phyloP scores from a whole-genome alignment of 805 yeast species.

The Metschnikowia matae region DNA sequence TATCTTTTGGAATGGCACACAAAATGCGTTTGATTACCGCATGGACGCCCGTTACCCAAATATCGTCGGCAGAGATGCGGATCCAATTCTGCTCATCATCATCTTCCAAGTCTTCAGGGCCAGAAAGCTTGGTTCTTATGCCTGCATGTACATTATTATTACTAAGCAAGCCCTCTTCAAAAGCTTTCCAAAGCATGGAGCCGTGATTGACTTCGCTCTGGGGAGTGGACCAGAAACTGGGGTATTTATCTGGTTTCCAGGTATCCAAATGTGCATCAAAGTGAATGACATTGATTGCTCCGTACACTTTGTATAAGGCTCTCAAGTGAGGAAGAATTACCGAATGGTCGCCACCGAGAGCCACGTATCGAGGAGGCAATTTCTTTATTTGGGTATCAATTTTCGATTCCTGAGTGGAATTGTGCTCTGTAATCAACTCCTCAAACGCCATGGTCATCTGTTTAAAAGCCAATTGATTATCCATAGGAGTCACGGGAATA shows the following conservation, averaged over 20 bases:
- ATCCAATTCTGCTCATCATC: conserved; percentile 68
- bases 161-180: conserved; percentile 60
- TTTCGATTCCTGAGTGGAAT: conserved; percentile 17
- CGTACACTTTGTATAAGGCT: conserved; percentile 56
- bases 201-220: conserved; percentile 72
- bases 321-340: conserved; percentile 69
- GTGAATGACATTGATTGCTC: conserved; percentile 69
- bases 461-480: conserved; percentile 46
- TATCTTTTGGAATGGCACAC: conserved; percentile 52
- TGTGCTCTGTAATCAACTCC: conserved; percentile 47
- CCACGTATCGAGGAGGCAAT: conserved; percentile 53
- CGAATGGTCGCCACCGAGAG: conserved; percentile 83
- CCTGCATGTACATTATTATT: conserved; percentile 70
- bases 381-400: conserved; percentile 21
- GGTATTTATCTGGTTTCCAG: conserved; percentile 70
- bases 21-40: conserved; percentile 50
- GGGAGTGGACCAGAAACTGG: conserved; percentile 56
- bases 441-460: conserved; percentile 54
- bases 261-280: conserved; percentile 87
- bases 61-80: conserved; percentile 68
- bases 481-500: conserved; percentile 59
- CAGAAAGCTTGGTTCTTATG: conserved; percentile 67
- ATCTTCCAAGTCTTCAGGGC: conserved; percentile 53
- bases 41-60: conserved; percentile 64
- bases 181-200: conserved; percentile 81